Base-by-base conservation (phyloP, 2,329 filamentous ascomycete genomes). In the Xylaria multiplex region DNA sequence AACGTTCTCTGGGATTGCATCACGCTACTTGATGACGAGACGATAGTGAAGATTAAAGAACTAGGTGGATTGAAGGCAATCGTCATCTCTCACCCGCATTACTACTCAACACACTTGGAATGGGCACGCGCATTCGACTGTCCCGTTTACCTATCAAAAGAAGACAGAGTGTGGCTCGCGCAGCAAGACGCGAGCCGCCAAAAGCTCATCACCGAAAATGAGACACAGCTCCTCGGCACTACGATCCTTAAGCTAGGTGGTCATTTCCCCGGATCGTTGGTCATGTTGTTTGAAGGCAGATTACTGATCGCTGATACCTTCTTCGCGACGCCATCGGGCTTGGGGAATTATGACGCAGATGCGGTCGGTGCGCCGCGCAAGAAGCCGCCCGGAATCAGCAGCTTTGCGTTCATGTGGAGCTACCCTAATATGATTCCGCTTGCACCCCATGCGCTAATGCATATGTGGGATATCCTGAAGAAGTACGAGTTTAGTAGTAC, bases 1-100 rank as follows among this genome's bases (percentile, higher is more conserved):
- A 94, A 94, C 75, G 78, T 96, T 1, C 85, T 96, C 1, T 96
- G 92, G 92, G 93, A 96, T 77, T 88, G 90, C 68, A 81, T 96
- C 63, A 85, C 91, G 0, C 87, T 88, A 69, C 80, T 96, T 2
- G 90, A 94, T 75, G 78, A 84, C 1, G 83, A 83, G 3, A 94
- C 91, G 0, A 78, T 91, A 0, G 74, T 79, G 0, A 76, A 78
- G 62, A 87, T 95, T 71, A 82, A 85, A 6, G 75, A 74, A 0
- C 81, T 88, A 6, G 92, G 92, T 49, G 91, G 91, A 0, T 74
- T 96, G 13, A 81, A 81, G 40, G 91, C 90, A 0, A 93, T 96
- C 52, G 88, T 88, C 70, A 92, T 94, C 68, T 89, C 86, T 11
- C 91, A 96, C 78, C 93, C 93, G 59, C 93, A 96, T 76, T 96